Base-by-base conservation (phyloP, 1,139 yeast genomes). In the Torulaspora pretoriensis region DNA sequence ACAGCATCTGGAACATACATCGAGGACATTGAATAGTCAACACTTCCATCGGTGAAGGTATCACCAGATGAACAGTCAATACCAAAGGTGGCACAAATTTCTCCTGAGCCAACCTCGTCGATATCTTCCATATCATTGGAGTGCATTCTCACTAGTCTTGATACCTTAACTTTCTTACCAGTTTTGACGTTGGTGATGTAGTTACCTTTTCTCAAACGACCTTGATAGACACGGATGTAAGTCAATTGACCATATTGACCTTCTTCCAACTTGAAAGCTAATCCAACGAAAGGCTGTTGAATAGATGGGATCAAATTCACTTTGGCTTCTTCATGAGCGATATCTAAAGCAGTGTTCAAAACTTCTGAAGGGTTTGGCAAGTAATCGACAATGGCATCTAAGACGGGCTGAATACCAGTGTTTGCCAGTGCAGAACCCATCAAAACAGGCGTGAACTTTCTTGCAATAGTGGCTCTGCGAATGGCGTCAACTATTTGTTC, bases 11-110 rank as follows among this genome's bases (percentile, higher is more conserved):
- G 98, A 50, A 92, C 97, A 69, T 77, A 92, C 98, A 92, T 92
- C 7, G 97, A 87, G 48, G 95, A 81, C 97, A 92, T 90, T 49
- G 97, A 83, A 59, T 85, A 83, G 55, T 81, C 74, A 49, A 81
- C 72, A 38, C 77, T 76, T 40, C 95, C 90, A 60, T 85, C 94
- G 42, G 95, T 84, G 68, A 92, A 92, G 8, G 97, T 89, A 65
- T 92, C 98, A 63, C 99, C 99, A 8, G 98, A 94, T n/a, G 97
- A 84, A 76, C 99, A 92, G 68, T 94, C 98, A 58, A 92, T 85
- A 69, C 99, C 99, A 61, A 94, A 92, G 51, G 98, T 92, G 44
- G 99, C 99, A 72, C 99, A 94, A 59, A 92, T 92, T 71, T 92
- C 98, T 67, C 99, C 99, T 35, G 98, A 92, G 23, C 95, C 94